phyloP scores from a whole-genome alignment of 306 rosid genomes.

The Myrica gale region DNA sequence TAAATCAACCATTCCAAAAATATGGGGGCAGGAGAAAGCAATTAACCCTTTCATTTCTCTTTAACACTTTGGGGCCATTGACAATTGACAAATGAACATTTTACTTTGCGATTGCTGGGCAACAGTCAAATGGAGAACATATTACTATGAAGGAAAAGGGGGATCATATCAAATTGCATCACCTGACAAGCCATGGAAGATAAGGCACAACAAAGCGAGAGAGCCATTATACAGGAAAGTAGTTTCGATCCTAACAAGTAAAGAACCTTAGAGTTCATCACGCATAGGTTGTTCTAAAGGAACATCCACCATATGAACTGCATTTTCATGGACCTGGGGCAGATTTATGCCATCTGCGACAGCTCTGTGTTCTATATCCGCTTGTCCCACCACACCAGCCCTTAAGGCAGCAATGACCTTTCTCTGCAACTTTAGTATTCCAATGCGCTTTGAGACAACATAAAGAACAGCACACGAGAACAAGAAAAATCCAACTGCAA shows the following conservation, averaged over 20 bases:
- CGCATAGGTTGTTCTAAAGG: slow-evolving; percentile 52
- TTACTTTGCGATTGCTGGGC: not conserved
- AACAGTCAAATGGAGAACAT: not conserved
- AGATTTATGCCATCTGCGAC: slow-evolving; percentile 48
- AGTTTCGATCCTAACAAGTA: not conserved
- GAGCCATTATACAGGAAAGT: not conserved
- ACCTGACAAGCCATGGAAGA: not conserved
- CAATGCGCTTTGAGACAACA: slow-evolving; percentile 81
- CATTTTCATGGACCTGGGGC: slow-evolving; percentile 41
- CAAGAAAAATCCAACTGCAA: slow-evolving; percentile 61
- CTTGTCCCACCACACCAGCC: slow-evolving; percentile 68
- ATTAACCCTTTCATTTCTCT: no score
- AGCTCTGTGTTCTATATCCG: slow-evolving; percentile 45
- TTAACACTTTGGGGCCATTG: not conserved
- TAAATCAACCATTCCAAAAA: slow-evolving; percentile 5
- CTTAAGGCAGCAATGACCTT: slow-evolving; percentile 73
- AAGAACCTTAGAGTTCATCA: slow-evolving; percentile 57
- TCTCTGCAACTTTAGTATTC: slow-evolving; percentile 63
- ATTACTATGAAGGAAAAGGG: not conserved
- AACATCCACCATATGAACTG: slow-evolving; percentile 36
- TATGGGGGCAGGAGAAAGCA: not conserved
- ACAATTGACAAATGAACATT: not conserved
- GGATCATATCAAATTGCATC: not conserved
- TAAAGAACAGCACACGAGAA: slow-evolving; percentile 78
- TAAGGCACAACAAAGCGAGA: not conserved